Conservation (phyloP, 441 rosid species). For the Pelargonium exstipulatum region DNA sequence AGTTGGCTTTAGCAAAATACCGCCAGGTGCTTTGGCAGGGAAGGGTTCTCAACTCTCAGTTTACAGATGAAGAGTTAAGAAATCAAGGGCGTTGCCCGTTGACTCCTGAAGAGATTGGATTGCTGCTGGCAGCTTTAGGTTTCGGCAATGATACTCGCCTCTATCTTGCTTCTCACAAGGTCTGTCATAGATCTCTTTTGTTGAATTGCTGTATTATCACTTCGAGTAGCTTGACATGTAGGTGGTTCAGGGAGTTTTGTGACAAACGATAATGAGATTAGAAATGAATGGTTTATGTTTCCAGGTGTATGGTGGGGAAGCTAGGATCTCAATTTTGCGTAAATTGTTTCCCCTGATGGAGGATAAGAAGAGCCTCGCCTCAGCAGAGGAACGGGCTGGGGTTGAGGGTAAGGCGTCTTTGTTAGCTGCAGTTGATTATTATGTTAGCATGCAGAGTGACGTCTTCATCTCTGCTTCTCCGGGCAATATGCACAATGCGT, state of each 20-base stretch:
- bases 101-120: constrained; percentile 70
- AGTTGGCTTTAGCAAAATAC: constrained; percentile 52
- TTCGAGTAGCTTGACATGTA: background rate
- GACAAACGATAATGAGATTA: background rate
- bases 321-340: constrained; percentile 51
- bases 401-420: constrained; percentile 57
- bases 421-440: constrained; percentile 60
- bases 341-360: constrained; percentile 56
- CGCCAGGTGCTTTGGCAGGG: constrained; percentile 71
- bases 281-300: background rate
- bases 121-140: constrained; percentile 58
- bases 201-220: background rate
- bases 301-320: constrained; percentile 70
- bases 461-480: constrained; percentile 75
- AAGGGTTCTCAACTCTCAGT: constrained; percentile 60
- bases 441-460: constrained; percentile 59
- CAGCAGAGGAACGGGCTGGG: constrained; percentile 37
- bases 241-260: background rate
- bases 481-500: constrained; percentile 71
- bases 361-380: constrained; percentile 60
- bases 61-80: constrained; percentile 54
- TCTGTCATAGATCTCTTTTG: constrained; percentile 12
- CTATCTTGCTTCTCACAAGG: constrained; percentile 70
- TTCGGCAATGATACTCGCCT: constrained; percentile 56
- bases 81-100: constrained; percentile 66